A percentile compares a stretch with the other conserved stretches of the same genome.
Conservation (phyloP, 2,329 filamentous ascomycete species). For the Diplodia intermedia region DNA sequence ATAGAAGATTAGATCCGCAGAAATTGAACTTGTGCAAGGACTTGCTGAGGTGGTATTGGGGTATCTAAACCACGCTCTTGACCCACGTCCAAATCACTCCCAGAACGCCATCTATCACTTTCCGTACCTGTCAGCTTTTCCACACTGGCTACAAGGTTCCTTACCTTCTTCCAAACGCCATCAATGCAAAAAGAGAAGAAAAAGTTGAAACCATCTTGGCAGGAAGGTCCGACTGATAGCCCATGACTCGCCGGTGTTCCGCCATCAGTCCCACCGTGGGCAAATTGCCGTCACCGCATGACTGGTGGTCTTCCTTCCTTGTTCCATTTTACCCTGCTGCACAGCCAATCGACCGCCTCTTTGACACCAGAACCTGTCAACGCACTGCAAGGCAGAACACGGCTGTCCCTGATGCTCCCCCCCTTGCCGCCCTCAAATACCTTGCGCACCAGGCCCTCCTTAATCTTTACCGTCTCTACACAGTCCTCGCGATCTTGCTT, state of each 20-base stretch:
- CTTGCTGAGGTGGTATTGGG: slow-evolving; percentile 13
- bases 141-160: not conserved
- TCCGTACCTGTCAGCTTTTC: not conserved
- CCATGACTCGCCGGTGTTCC: not conserved
- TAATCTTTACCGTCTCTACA: slow-evolving; percentile 95
- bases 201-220: not conserved
- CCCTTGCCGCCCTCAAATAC: slow-evolving; percentile 96
- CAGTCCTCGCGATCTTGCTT: slow-evolving; percentile 98
- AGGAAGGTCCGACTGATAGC: too few species aligned
- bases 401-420: slow-evolving; percentile 81
- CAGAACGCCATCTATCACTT: slow-evolving; percentile 11
- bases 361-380: slow-evolving; percentile 81
- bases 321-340: slow-evolving; percentile 93
- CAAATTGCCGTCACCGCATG: slow-evolving; percentile 73
- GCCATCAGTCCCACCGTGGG: not conserved
- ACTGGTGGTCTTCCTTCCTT: slow-evolving; percentile 90
- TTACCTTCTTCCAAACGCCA: slow-evolving; percentile 15
- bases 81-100: slow-evolving; percentile 8
- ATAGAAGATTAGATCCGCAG: not conserved
- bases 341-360: slow-evolving; percentile 97
- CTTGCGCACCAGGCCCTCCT: slow-evolving; percentile 92
- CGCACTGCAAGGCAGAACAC: slow-evolving; percentile 91
- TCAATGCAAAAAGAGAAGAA: not conserved
- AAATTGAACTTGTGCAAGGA: not conserved
- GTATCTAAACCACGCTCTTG: slow-evolving; percentile 28